Conservation (phyloP, 345 rosid species). For the Pistacia vera region DNA sequence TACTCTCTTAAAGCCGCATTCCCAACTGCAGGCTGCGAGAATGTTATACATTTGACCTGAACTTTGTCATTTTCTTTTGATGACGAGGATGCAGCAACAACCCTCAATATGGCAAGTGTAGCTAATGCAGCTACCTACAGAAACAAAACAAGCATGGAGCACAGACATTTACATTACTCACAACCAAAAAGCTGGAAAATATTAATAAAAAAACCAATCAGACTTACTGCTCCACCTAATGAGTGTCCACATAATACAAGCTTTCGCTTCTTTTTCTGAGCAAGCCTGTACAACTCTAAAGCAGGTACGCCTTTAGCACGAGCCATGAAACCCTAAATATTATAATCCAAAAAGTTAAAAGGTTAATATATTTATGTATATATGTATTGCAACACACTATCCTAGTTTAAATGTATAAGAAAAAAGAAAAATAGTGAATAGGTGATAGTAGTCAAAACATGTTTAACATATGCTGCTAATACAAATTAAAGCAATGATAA, state of each 20-base stretch:
- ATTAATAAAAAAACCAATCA: conserved; percentile 13
- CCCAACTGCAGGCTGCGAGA: conserved; percentile 96
- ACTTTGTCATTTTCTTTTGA: conserved; percentile 67
- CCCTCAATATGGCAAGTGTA: conserved; percentile 96
- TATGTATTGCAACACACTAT: not conserved
- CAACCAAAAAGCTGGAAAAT: conserved; percentile 7
- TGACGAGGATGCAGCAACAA: conserved; percentile 74
- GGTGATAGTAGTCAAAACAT: conserved; percentile 11
- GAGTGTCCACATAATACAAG: conserved; percentile 98
- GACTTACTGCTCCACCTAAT: conserved; percentile 97
- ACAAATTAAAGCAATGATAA: not conserved
- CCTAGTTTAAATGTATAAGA: not conserved
- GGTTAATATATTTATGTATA: not conserved
- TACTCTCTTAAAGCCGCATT: conserved; percentile 98
- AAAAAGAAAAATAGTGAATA: not conserved
- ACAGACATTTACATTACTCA: conserved; percentile 10
- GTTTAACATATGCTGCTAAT: conserved; percentile 3
- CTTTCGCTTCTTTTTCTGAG: conserved; percentile 89
- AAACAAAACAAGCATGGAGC: not conserved
- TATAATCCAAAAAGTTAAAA: conserved; percentile 8
- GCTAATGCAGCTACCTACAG: conserved; percentile 91
- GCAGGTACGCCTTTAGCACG: conserved; percentile 99
- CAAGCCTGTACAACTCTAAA: conserved; percentile 91
- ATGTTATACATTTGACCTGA: conserved; percentile 89
- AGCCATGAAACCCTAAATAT: conserved; percentile 82